Conservation (phyloP, 1,284 basidiomycete genomes). For the Trichosporon coremiiforme region DNA sequence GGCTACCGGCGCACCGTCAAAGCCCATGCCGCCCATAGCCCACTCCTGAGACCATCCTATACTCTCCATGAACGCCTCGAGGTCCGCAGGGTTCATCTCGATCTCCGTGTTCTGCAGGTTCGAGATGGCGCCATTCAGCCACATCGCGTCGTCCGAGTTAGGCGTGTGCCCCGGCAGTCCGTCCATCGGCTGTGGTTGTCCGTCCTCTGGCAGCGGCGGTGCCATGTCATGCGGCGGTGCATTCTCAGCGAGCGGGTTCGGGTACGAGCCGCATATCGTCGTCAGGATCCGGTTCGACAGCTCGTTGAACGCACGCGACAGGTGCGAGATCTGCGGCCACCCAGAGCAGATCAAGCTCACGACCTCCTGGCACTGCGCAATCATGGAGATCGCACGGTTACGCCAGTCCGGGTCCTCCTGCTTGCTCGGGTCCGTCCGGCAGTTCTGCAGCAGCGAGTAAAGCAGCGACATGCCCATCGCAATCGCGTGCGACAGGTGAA, state of each 20-base stretch:
- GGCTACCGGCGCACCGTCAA: no score
- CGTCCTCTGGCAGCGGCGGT: not conserved
- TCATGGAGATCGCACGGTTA: slow-evolving; percentile 6
- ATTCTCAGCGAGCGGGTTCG: not conserved
- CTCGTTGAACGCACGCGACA: slow-evolving; percentile 13
- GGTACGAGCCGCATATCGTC: slow-evolving; percentile 9
- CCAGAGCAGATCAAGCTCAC: not conserved
- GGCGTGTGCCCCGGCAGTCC: not conserved
- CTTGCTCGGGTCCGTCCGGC: slow-evolving; percentile 5
- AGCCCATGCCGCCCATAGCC: not conserved
- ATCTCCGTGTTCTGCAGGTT: slow-evolving; percentile 4
- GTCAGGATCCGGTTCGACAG: slow-evolving; percentile 1
- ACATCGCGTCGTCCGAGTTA: not conserved
- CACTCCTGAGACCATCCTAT: slow-evolving; percentile 8
- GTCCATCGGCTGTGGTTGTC: not conserved
- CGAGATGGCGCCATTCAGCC: slow-evolving; percentile 7
- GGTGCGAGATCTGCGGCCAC: slow-evolving; percentile 8
- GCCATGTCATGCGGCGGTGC: not conserved
- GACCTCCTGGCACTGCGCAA: slow-evolving; percentile 11
- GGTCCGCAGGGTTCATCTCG: slow-evolving; percentile 4
- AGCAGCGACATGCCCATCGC: slow-evolving; percentile 23
- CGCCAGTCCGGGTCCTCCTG: slow-evolving; percentile 12
- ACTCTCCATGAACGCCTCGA: slow-evolving; percentile 12
- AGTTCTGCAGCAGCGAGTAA: slow-evolving; percentile 21
- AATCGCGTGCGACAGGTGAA: slow-evolving; percentile 23